phyloP scores from a whole-genome alignment of 1,284 basidiomycete genomes.

The Jaminaea rosea region DNA sequence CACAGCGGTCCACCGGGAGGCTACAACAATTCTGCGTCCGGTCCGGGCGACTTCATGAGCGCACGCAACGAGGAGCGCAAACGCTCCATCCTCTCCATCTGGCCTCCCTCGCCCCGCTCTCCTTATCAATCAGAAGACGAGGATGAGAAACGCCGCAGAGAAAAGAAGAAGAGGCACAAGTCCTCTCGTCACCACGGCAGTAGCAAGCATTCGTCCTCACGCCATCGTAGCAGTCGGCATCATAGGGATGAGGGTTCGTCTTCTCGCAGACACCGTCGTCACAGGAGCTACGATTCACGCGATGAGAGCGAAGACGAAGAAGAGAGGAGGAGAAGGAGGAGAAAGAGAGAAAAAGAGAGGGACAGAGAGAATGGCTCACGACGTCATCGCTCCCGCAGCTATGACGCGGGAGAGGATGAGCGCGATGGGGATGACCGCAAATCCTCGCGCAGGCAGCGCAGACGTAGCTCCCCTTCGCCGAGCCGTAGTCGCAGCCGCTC shows the following conservation, averaged over 20 bases:
- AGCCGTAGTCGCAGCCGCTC: constrained; percentile 9
- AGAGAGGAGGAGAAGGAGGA: constrained; percentile 3
- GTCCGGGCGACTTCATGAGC: constrained; percentile 13
- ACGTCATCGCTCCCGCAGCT: neutral
- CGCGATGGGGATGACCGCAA: constrained; percentile 1
- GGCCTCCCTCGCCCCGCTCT: constrained; percentile 26
- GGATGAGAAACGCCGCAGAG: constrained; percentile 15
- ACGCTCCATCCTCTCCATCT: constrained; percentile 24
- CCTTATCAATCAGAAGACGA: constrained; percentile 22
- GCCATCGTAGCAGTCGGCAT: constrained; percentile 5
- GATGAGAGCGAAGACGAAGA: constrained; percentile 3
- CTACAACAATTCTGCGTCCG: neutral
- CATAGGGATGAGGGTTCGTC: neutral
- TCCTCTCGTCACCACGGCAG: constrained; percentile 2
- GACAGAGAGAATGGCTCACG: neutral
- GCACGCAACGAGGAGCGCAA: constrained; percentile 30
- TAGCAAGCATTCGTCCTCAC: neutral
- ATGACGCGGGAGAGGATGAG: constrained; percentile 5
- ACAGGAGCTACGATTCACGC: neutral
- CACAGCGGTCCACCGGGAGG: neutral
- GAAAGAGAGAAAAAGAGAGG: constrained; percentile 1
- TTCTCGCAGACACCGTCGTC: neutral
- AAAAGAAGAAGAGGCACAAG: constrained; percentile 11
- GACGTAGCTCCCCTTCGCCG: constrained; percentile 4
- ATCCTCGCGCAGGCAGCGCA: constrained; percentile 10